Evolutionary conservation across 2,329 filamentous ascomycete species (phyloP), one percentile per base, ranked within the genome.

Genomic region (Diaporthe amygdali): DNA sequence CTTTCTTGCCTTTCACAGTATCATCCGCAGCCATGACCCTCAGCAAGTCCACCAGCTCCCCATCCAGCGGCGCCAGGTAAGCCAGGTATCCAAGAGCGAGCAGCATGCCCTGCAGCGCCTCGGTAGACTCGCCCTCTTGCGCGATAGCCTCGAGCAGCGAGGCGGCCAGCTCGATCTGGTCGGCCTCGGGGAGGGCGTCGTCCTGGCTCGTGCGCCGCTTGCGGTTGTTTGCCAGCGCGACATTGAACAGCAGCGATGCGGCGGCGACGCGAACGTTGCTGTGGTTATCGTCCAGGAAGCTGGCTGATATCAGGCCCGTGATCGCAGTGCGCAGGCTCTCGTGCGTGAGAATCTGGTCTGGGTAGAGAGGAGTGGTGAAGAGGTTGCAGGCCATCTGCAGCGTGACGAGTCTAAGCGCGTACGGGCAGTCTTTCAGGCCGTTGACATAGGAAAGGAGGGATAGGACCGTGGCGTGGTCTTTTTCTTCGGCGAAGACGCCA

Each of bases 361-460:
- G 85, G 76, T 92, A 97, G 0, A 97, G 84, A 0, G 90, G 88
- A 0, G 92, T 92, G 0, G 90, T 91, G 82, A 97, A 97, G 51
- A 97, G 85, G 77, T 97, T 98, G 82, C 94, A 97, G 1, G 90
- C 88, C 77, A 96, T 88, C 76, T 98, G 95, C 27, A 97, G 82
- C 0, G 94, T 92, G 20, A 97, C 94, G 2, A 98, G 89, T 17
- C 94, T 92, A 1, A 97, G 87, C 5, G 93, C 91, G 78, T 98
- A 98, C 0, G 94, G 94, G 49, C 91, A 93, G 1, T 84, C 81
- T 6, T 59, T 47, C 39, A 88, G 84, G 7, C 83, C 79, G 74
- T 88, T 90, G 54, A 94, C 88, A 46, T 89, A 82, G 3, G 87
- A 81, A 3, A 94, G 79, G 2, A 97, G 81, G 0, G 88, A 84